Base-by-base conservation (phyloP, 352 stramenopile genomes). In the Pythium biforme region DNA sequence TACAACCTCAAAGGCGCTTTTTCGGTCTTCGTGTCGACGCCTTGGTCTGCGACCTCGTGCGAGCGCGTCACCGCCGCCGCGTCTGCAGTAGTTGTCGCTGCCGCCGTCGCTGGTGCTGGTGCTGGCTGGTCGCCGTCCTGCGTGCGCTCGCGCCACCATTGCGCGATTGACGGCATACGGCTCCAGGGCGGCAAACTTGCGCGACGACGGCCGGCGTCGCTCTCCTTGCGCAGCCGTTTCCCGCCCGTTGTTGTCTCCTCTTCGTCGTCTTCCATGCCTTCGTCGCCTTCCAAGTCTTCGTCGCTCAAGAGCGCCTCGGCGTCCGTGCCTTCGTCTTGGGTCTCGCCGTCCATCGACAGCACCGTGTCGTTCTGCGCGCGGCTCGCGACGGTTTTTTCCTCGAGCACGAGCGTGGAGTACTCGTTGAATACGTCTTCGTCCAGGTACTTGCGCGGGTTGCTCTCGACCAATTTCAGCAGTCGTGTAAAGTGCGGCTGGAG, bases 401-500 rank as follows among this genome's bases (percentile, higher is more conserved):
- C 72, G 27, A 86, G 69, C n/a, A 94, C 60, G 0, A 89, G 66
- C 49, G 72, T 81, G 22, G 83, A 92, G 54, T 95, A 95, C 0
- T 76, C 67, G 11, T 81, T 73, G 45, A 94, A 95, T 3, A 91
- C 81, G 51, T 94, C 85, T 51, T 95, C 85, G 68, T 94, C 86
- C 20, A 96, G 54, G 64, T 96, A 96, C 73, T 96, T 92, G 46
- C 84, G 85, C 11, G 88, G 88, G 40, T 93, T 96, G 64, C 84
- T 94, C 64, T 95, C 86, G n/a, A 94, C 81, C 20, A 86, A 55
- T 57, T 93, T 95, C 2, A 96, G 70, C 27, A 96, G 54, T 0
- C 88, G 83, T 62, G 84, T 85, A 62, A 95, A 96, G 56, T 96
- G 88, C n/a, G 86, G 83, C 45, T 95, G 86, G 12, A 95, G 69